Evolutionary conservation across 2,329 filamentous ascomycete genomes (phyloP).

Genomic region (Trichoderma pleuroti): DNA sequence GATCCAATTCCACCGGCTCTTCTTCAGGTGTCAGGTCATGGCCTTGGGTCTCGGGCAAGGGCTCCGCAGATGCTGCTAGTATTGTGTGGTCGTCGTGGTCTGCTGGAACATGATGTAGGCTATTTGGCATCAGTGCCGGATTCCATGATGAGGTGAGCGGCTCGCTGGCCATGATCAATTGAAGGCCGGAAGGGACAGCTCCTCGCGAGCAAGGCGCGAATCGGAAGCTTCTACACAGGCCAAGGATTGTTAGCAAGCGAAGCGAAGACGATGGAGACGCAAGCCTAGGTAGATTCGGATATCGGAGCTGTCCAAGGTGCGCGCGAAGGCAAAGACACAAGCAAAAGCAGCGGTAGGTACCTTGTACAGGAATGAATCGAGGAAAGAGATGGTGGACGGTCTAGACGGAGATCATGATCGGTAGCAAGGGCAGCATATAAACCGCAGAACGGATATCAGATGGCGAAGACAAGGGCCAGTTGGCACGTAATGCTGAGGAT

Average conservation of each 20-base stretch:
- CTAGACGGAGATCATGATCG: constrained; percentile 22
- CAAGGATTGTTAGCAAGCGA: neutral
- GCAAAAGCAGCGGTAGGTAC: neutral
- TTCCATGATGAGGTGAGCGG: constrained; percentile 38
- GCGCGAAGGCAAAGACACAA: neutral
- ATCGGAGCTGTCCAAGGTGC: neutral
- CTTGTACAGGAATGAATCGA: constrained; percentile 22
- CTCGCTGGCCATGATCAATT: constrained; percentile 38
- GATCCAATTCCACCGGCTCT: neutral
- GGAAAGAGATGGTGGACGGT: neutral
- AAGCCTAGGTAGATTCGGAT: neutral
- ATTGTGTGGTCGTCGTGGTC: constrained; percentile 19
- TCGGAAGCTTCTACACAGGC: neutral
- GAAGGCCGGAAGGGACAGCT: constrained; percentile 1
- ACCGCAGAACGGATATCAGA: constrained; percentile 18
- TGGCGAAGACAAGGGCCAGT: constrained; percentile 17
- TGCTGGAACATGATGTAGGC: constrained; percentile 23
- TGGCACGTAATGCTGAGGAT: constrained; percentile 14
- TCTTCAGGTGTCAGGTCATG: neutral
- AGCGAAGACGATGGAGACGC: neutral
- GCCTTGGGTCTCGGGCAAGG: constrained; percentile 3
- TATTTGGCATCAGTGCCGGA: constrained; percentile 40
- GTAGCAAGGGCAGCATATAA: constrained; percentile 22
- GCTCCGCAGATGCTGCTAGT: constrained; percentile 4
- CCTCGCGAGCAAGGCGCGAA: constrained; percentile 10